Evolutionary conservation across 352 stramenopile species (phyloP), one percentile per base, ranked within the genome.

Genomic region (Globisporangium iwayamae): DNA sequence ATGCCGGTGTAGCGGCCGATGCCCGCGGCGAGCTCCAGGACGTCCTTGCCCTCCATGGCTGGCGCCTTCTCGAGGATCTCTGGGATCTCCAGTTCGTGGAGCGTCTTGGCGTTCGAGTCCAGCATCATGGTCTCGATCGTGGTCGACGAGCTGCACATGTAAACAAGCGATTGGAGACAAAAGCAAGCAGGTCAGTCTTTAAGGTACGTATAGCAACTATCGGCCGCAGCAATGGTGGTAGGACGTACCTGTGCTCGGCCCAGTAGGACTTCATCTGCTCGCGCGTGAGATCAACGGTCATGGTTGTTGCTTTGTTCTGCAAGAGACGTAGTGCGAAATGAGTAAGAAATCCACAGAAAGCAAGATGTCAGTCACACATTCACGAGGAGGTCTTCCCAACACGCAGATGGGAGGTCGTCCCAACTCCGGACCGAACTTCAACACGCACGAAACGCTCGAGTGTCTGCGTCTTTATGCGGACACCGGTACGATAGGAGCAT

Each of bases 101-200:
- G 76, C 56, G 70, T 76, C 65, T 85, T 75, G 65, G 85, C 85
- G 66, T 93, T 91, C 51, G 85, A 74, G 76, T 93, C 85, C 38
- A 93, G 78, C 85, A 93, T 93, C 85, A 93, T 93, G 39, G 81
- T 87, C 69, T 93, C 81, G 41, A 93, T 76, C 36, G 77, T 86
- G 38, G 81, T 85, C 45, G 68, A 60, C 28, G 28, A 53, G 30
- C 53, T 60, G 25, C 13, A 60, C 13, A 14, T 32, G 25, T 18
- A 22, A 34, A 28, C 3, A 34, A 45, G 25, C 3, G 43, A 39
- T 10, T 18, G 22, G n/a, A 56, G 11, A 41, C 9, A 41, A 41
- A 41, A 41, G 10, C 36, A 11, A 9, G 32, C 14, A 46, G 4
- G 45, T 64, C 20, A 70, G 54, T 16, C 18, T 63, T 63, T 8